Conservation (phyloP, 2,329 filamentous ascomycete genomes). For the Grosmannia penicillata region DNA sequence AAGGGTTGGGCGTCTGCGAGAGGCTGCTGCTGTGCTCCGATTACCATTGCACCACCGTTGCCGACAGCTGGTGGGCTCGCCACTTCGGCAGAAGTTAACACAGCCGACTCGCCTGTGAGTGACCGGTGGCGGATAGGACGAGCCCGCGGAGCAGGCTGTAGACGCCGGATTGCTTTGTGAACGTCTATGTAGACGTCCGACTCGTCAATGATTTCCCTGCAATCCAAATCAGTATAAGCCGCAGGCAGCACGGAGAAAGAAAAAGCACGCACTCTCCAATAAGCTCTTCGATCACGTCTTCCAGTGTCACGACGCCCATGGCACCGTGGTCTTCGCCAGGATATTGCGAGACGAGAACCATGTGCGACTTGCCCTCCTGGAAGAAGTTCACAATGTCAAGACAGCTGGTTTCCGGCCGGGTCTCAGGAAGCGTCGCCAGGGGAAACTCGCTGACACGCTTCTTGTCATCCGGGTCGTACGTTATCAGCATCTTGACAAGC, state of each 20-base stretch:
- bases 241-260: too few relatives aligned
- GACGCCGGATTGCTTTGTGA: constrained; percentile 88
- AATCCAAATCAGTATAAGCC: not conserved
- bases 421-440: constrained; percentile 87
- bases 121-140: constrained; percentile 32
- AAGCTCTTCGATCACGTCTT: constrained; percentile 96
- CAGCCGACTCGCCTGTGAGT: constrained; percentile 4
- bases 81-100: not conserved
- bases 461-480: constrained; percentile 89
- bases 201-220: constrained; percentile 92
- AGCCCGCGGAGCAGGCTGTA: constrained; percentile 69
- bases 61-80: not conserved
- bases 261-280: constrained; percentile 71
- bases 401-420: constrained; percentile 86
- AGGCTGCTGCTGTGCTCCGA: too few relatives aligned
- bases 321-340: constrained; percentile 87
- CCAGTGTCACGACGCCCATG: constrained; percentile 83
- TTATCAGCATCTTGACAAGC: constrained; percentile 95
- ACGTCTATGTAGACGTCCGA: constrained; percentile 97
- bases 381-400: constrained; percentile 99
- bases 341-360: constrained; percentile 84
- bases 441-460: constrained; percentile 81
- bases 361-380: constrained; percentile 97
- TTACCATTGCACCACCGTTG: too few relatives aligned
- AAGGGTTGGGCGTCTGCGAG: constrained; percentile 21